Percentiles rank a stretch among this genome's conserved stretches.
phyloP scores from a whole-genome alignment of 2,329 filamentous ascomycete genomes.

The Cladobotryum mycophilum region DNA sequence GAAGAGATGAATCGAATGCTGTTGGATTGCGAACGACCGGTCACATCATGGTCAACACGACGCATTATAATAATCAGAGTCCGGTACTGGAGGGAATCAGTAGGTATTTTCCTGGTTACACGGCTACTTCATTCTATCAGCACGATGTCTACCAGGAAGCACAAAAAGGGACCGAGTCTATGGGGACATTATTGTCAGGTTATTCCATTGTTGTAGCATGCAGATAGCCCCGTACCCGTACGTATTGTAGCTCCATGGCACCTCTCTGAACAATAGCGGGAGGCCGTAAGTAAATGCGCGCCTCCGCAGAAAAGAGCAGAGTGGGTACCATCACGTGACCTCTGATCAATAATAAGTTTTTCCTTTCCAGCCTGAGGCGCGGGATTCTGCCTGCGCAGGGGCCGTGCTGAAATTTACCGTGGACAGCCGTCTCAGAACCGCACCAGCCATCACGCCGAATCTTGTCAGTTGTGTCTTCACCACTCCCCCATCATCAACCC shows the following conservation, averaged over 20 bases:
- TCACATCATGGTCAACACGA: neutral
- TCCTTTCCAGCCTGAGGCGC: conserved; percentile 19
- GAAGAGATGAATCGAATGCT: conserved; percentile 38
- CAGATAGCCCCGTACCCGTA: no score
- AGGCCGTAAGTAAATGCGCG: neutral
- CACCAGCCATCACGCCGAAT: conserved; percentile 45
- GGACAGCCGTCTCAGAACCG: conserved; percentile 30
- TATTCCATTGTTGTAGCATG: no score
- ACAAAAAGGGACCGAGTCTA: neutral
- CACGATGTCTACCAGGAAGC: neutral
- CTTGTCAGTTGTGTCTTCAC: conserved; percentile 47
- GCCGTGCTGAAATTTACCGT: conserved; percentile 41
- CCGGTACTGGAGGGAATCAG: neutral
- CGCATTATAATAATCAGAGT: neutral
- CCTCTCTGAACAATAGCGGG: neutral
- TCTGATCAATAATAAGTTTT: neutral
- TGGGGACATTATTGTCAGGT: no score
- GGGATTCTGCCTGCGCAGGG: conserved; percentile 23
- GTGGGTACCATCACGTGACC: conserved; percentile 4
- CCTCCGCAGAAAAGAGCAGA: neutral
- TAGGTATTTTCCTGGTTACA: no score
- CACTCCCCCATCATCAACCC: conserved; percentile 45
- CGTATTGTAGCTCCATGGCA: neutral
- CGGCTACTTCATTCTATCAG: no score
- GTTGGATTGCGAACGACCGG: no score